phyloP scores from a whole-genome alignment of 1,284 basidiomycete genomes.

The Austropuccinia psidii region DNA sequence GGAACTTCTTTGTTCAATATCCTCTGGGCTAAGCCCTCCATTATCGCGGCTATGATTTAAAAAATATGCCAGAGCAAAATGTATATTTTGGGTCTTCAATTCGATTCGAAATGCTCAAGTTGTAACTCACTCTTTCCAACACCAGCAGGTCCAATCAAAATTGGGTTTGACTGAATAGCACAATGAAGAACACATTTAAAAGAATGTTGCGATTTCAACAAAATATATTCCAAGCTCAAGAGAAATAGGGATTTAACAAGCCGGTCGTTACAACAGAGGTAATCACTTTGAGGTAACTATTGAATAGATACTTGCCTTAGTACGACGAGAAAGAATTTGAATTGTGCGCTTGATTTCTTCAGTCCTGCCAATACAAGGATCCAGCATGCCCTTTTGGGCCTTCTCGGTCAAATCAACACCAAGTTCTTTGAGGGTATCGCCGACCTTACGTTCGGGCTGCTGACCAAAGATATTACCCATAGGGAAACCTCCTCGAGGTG shows the following conservation, averaged over 20 bases:
- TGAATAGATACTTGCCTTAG: not conserved
- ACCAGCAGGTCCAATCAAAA: slow-evolving; percentile 52
- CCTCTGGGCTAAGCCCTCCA: slow-evolving; percentile 80
- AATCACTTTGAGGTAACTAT: not conserved
- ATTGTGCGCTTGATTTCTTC: slow-evolving; percentile 79
- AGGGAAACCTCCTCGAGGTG: slow-evolving; percentile 40
- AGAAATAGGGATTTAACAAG: not conserved
- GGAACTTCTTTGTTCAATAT: slow-evolving; percentile 87
- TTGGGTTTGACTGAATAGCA: slow-evolving; percentile 79
- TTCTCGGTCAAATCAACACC: slow-evolving; percentile 75
- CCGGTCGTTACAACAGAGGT: not conserved
- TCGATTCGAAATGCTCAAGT: slow-evolving; percentile 57
- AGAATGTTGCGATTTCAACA: too few relatives aligned
- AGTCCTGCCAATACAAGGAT: slow-evolving; percentile 70
- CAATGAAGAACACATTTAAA: slow-evolving; percentile 42
- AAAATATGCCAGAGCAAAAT: not conserved
- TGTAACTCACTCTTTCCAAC: slow-evolving; percentile 40
- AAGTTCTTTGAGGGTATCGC: slow-evolving; percentile 49
- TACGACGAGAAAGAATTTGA: slow-evolving; percentile 55
- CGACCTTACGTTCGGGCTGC: slow-evolving; percentile 39
- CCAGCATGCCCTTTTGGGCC: slow-evolving; percentile 72
- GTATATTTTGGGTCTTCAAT: slow-evolving; percentile 57
- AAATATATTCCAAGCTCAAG: too few relatives aligned
- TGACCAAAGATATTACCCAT: slow-evolving; percentile 45
- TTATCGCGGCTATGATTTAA: slow-evolving; percentile 57